Evolutionary conservation across 2,329 filamentous ascomycete genomes (phyloP).

Genomic region (Penicillium sclerotigenum): DNA sequence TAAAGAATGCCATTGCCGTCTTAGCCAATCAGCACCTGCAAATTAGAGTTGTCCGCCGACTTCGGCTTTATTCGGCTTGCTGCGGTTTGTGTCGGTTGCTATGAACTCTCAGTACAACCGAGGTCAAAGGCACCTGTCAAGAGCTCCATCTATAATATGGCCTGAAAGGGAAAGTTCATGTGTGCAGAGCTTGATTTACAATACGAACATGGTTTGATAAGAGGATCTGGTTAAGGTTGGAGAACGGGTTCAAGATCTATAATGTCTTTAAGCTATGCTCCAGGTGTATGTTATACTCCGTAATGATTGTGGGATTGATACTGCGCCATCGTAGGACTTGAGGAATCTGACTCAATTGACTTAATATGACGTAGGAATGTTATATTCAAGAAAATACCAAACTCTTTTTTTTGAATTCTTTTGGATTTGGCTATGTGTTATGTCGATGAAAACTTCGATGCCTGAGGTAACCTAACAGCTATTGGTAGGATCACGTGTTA

Average conservation of each 20-base stretch:
- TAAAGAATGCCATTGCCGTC: background rate
- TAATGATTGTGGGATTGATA: background rate
- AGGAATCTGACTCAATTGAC: background rate
- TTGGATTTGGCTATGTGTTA: background rate
- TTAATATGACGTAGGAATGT: background rate
- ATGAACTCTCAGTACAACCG: too few species aligned
- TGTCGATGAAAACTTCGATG: too few species aligned
- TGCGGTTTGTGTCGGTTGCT: conserved; percentile 1
- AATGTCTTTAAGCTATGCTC: background rate
- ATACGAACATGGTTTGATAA: too few species aligned
- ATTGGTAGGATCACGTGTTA: background rate
- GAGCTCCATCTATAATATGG: background rate
- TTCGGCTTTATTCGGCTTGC: conserved; percentile 15
- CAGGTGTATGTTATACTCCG: too few species aligned
- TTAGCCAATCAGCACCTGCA: conserved; percentile 11
- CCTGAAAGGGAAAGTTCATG: too few species aligned
- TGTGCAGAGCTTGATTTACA: too few species aligned
- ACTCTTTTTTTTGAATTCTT: background rate
- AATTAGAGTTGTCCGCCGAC: conserved; percentile 15
- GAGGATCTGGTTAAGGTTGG: background rate
- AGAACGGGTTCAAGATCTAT: background rate
- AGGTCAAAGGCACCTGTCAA: background rate
- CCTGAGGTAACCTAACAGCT: background rate
- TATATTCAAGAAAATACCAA: background rate
- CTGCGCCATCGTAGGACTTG: background rate